Conservation (phyloP, 306 rosid species). For the barrel medic (Medicago truncatula) region DNA sequence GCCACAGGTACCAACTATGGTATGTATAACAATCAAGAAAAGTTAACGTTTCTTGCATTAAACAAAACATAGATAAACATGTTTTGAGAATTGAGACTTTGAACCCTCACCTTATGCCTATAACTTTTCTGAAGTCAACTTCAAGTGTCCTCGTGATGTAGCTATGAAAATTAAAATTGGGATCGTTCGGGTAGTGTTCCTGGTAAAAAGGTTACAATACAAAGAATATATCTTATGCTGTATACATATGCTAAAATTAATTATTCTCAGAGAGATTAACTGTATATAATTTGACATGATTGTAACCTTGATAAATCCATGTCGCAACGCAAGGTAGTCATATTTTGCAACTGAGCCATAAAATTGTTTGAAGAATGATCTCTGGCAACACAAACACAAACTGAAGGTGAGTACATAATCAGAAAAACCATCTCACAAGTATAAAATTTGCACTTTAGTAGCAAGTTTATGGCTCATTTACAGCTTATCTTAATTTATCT, state of each 20-base stretch:
- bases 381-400: constrained; percentile 53
- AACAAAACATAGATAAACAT: constrained; percentile 10
- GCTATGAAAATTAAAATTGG: constrained; percentile 55
- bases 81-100: constrained; percentile 12
- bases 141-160: constrained; percentile 72
- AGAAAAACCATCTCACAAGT: not conserved
- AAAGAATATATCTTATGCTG: not conserved
- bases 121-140: constrained; percentile 72
- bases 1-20: constrained; percentile 89
- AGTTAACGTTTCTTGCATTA: constrained; percentile 11
- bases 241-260: constrained; percentile 6
- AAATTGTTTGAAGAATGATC: constrained; percentile 85
- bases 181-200: constrained; percentile 47
- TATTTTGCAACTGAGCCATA: constrained; percentile 67
- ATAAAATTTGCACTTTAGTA: not conserved
- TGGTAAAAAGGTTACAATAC: constrained; percentile 41
- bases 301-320: constrained; percentile 77
- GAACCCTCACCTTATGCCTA: constrained; percentile 76
- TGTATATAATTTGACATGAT: not conserved
- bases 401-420: constrained; percentile 6
- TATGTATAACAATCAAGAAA: constrained; percentile 24
- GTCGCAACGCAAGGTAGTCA: constrained; percentile 79
- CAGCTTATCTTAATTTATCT: constrained; percentile 4
- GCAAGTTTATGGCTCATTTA: not conserved
- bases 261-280: constrained; percentile 1